Evolutionary conservation across 1,284 basidiomycete genomes (phyloP).

Genomic region (Cryptococcus hybrid): DNA sequence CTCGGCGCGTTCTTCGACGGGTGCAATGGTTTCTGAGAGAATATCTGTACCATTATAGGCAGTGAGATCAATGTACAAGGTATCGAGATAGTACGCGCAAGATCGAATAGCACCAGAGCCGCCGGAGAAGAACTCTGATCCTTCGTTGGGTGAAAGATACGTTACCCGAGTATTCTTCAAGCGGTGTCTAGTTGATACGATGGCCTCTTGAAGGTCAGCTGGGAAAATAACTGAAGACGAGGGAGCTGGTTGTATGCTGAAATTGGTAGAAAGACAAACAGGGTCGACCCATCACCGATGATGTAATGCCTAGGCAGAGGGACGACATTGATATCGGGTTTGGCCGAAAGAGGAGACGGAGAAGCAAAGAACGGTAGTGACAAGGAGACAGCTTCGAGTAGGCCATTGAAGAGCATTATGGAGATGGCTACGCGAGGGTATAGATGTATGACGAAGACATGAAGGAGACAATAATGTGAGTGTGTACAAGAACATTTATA

Average conservation of each 20-base stretch:
- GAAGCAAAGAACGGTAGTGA: neutral
- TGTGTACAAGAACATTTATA: neutral
- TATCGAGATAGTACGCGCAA: neutral
- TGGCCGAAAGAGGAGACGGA: neutral
- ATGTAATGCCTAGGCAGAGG: neutral
- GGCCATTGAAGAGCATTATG: neutral
- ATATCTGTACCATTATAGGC: constrained; percentile 7
- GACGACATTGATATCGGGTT: neutral
- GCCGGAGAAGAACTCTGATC: constrained; percentile 4
- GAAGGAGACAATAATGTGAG: neutral
- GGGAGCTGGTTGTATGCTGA: neutral
- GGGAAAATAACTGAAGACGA: neutral
- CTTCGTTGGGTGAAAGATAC: neutral
- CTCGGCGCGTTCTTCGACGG: constrained; percentile 16
- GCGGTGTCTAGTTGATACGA: neutral
- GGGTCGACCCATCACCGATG: constrained; percentile 29
- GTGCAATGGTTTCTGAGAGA: constrained; percentile 3
- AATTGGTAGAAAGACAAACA: constrained; percentile 31
- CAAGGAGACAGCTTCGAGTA: neutral
- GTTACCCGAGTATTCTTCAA: neutral
- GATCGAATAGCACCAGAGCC: neutral
- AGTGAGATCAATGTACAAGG: neutral
- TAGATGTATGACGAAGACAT: neutral
- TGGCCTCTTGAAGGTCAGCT: constrained; percentile 1
- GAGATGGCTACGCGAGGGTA: neutral